A percentile compares a stretch with the other conserved stretches of the same genome.
Evolutionary conservation across 768 basidiomycete genomes (phyloP).

Genomic region (Collybia nuda): DNA sequence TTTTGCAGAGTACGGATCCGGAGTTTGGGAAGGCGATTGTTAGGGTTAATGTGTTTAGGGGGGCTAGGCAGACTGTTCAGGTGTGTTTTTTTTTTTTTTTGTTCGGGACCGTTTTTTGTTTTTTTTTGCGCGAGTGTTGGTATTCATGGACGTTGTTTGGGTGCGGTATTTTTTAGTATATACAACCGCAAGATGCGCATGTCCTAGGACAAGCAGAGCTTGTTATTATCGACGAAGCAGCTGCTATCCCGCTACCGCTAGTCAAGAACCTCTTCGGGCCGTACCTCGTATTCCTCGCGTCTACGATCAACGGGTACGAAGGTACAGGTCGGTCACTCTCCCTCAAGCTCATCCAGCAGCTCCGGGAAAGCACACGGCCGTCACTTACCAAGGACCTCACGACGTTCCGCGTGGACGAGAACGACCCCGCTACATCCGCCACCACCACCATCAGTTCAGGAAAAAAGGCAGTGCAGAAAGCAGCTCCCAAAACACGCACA

Average conservation of each 20-base stretch:
- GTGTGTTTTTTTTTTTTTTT: slow-evolving; percentile 37
- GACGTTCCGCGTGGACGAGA: slow-evolving; percentile 38
- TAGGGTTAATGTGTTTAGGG: slow-evolving; percentile 89
- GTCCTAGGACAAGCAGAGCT: slow-evolving; percentile 97
- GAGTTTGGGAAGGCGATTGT: slow-evolving; percentile 96
- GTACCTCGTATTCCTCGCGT: slow-evolving; percentile 97
- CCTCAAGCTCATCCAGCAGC: slow-evolving; percentile 95
- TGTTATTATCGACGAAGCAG: slow-evolving; percentile 97
- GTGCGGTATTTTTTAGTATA: slow-evolving; percentile 76
- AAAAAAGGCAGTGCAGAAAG: slow-evolving; percentile 55
- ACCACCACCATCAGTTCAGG: slow-evolving; percentile 34
- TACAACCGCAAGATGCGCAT: slow-evolving; percentile 97
- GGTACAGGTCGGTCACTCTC: slow-evolving; percentile 98
- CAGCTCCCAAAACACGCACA: slow-evolving; percentile 67
- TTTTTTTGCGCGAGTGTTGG: no score
- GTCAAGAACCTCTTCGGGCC: slow-evolving; percentile 93
- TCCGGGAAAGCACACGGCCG: slow-evolving; percentile 87
- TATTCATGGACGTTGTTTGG: no score
- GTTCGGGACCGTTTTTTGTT: not conserved
- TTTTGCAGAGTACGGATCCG: slow-evolving; percentile 91
- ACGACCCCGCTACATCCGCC: slow-evolving; percentile 24
- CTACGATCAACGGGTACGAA: slow-evolving; percentile 99
- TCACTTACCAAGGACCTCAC: slow-evolving; percentile 66
- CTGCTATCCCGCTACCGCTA: slow-evolving; percentile 95
- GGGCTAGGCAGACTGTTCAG: slow-evolving; percentile 96